Conservation (phyloP, 768 basidiomycete genomes). For the Postia placenta region DNA sequence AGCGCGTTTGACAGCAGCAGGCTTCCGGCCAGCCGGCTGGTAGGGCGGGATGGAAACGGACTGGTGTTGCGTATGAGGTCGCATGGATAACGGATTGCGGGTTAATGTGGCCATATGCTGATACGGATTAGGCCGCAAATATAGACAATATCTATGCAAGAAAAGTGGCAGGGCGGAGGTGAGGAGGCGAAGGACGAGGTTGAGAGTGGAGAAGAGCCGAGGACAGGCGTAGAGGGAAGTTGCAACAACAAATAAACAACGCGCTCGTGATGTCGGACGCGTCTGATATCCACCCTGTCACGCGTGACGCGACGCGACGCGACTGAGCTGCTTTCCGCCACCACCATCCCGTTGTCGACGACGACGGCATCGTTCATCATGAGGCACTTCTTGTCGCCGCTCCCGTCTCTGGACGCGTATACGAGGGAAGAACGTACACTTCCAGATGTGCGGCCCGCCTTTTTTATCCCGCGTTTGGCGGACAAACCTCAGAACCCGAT, state of each 20-base stretch:
- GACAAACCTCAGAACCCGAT: conserved; percentile 78
- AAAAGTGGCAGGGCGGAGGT: conserved; percentile 1
- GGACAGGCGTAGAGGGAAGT: too few species aligned
- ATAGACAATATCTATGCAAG: conserved; percentile 16
- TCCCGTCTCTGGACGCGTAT: background rate
- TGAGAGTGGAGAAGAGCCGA: background rate
- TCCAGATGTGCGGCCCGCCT: conserved; percentile 24
- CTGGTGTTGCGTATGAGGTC: conserved; percentile 29
- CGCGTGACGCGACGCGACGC: conserved; percentile 1
- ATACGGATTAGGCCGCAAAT: conserved; percentile 2
- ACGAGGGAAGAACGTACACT: conserved; percentile 1
- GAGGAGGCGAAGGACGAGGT: background rate
- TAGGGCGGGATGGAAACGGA: conserved; percentile 27
- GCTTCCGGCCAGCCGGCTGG: conserved; percentile 19
- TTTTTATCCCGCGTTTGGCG: conserved; percentile 60
- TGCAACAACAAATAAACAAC: conserved; percentile 15
- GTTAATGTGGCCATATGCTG: conserved; percentile 38
- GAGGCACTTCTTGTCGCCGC: background rate
- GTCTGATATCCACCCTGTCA: background rate
- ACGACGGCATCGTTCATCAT: too few species aligned
- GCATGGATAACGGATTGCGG: conserved; percentile 44
- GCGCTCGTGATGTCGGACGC: conserved; percentile 5
- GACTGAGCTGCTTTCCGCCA: background rate
- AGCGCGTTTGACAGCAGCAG: conserved; percentile 37
- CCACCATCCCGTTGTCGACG: background rate